Evolutionary conservation across 2,329 filamentous ascomycete genomes (phyloP).

Genomic region (Elsinoe arachidis): DNA sequence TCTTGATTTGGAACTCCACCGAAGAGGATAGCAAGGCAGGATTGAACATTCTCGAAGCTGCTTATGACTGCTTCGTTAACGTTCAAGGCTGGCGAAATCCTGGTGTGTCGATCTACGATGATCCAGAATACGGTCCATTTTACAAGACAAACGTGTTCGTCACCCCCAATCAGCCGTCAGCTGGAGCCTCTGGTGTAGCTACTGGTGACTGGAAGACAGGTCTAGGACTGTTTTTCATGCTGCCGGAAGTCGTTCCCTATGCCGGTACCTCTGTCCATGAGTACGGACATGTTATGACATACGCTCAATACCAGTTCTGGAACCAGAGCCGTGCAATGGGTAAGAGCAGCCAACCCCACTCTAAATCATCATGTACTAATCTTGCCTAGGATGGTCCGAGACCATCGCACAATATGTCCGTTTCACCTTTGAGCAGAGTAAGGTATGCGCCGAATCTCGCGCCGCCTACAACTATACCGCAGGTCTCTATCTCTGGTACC

Average conservation of each 20-base stretch:
- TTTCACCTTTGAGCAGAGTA: slow-evolving; percentile 41
- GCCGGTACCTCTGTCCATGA: slow-evolving; percentile 42
- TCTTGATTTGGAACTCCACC: slow-evolving; percentile 32
- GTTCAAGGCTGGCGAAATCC: slow-evolving; percentile 20
- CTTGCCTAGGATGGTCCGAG: slow-evolving; percentile 43
- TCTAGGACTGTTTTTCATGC: slow-evolving; percentile 38
- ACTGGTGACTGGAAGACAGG: slow-evolving; percentile 34
- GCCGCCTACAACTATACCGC: slow-evolving; percentile 27
- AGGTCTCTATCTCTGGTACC: slow-evolving; percentile 34
- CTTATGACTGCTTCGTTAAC: slow-evolving; percentile 27
- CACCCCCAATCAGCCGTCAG: slow-evolving; percentile 22
- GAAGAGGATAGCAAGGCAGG: slow-evolving; percentile 26
- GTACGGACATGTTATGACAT: slow-evolving; percentile 43
- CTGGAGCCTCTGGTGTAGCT: slow-evolving; percentile 33
- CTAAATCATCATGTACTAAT: neutral
- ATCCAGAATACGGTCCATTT: slow-evolving; percentile 31
- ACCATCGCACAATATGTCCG: slow-evolving; percentile 44
- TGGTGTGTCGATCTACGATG: slow-evolving; percentile 21
- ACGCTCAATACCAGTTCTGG: slow-evolving; percentile 31
- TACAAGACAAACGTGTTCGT: slow-evolving; percentile 43
- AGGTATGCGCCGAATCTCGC: slow-evolving; percentile 36
- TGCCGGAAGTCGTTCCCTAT: slow-evolving; percentile 31
- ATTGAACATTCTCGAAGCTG: slow-evolving; percentile 39
- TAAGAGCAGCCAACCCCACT: neutral
- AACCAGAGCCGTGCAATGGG: slow-evolving; percentile 34